A percentile compares a stretch with the other conserved stretches of the same genome.
These are phyloP conservation scores for Nakaseomyces kungkrabaensis DNA, from an alignment of 1,139 yeast species.

Conservation along the genomic window DNA sequence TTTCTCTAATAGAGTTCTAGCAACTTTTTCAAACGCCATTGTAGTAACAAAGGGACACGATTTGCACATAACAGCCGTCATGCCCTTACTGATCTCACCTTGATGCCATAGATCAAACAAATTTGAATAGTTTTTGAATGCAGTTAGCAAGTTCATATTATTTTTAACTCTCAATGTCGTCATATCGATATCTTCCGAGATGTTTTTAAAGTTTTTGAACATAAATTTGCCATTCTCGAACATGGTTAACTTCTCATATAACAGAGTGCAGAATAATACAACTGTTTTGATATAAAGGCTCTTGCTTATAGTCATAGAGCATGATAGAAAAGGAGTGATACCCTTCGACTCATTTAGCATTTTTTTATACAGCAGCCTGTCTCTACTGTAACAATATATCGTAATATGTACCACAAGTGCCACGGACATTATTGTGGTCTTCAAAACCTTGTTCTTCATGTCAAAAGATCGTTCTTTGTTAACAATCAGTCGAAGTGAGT, in stretches of 20 bases:
- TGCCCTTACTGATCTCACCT: conserved; percentile 3
- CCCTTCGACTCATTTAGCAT: background rate
- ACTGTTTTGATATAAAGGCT: conserved; percentile 8
- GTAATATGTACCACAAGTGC: conserved; percentile 7
- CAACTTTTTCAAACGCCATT: conserved; percentile 13
- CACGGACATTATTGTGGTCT: conserved; percentile 2
- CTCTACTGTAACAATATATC: conserved; percentile 5
- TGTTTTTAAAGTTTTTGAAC: conserved; percentile 2
- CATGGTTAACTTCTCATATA: conserved; percentile 14
- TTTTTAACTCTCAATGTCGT: conserved; percentile 6
- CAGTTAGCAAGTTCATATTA: conserved; percentile 8
- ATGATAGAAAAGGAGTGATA: conserved; percentile 3
- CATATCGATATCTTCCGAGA: conserved; percentile 10
- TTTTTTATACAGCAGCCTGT: conserved; percentile 3
- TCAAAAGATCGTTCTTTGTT: background rate
- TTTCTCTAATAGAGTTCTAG: conserved; percentile 14
- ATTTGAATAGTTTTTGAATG: conserved; percentile 10
- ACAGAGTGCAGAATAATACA: conserved; percentile 11
- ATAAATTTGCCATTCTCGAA: conserved; percentile 12
- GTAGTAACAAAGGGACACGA: conserved; percentile 10
- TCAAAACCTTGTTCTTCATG: conserved; percentile 1
- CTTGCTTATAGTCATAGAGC: conserved; percentile 1
- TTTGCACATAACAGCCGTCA: conserved; percentile 8
- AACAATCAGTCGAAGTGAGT: conserved; percentile 1
- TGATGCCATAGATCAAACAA: conserved; percentile 11